A percentile compares a stretch with the other conserved stretches of the same genome.
Evolutionary conservation across 225 moss, liverwort and hornwort species (phyloP).

Genomic region (Pseudisothecium myosuroides): DNA sequence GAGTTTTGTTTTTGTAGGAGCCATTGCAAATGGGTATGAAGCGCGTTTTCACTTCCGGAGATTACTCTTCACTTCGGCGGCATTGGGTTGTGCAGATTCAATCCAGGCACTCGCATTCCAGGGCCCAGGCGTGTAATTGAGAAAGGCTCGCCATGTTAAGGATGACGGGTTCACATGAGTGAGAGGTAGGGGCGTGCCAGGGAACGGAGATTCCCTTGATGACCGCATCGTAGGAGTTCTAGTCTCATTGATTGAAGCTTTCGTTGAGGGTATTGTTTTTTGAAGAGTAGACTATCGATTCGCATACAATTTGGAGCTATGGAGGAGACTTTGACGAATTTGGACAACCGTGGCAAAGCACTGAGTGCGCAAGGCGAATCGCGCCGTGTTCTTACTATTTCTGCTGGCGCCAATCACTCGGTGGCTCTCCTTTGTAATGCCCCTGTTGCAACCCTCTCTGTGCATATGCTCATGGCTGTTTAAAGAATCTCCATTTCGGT

Average conservation of each 20-base stretch:
- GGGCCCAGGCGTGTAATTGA: background rate
- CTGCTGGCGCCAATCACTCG: slow-evolving; percentile 35
- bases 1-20: background rate
- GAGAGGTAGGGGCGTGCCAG: background rate
- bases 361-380: background rate
- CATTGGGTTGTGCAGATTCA: background rate
- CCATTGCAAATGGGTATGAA: slow-evolving; percentile 7
- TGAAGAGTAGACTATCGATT: background rate
- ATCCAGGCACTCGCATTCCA: background rate
- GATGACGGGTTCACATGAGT: background rate
- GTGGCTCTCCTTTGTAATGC: slow-evolving; percentile 19
- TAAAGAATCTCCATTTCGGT: background rate
- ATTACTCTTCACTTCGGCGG: background rate
- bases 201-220: background rate
- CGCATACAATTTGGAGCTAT: background rate
- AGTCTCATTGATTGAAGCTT: background rate
- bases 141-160: background rate
- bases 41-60: background rate
- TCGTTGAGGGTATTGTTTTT: background rate
- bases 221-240: background rate
- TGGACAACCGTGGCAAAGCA: background rate
- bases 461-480: background rate
- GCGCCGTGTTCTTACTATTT: background rate
- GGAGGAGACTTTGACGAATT: background rate
- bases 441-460: background rate